Percentiles rank a stretch among this genome's conserved stretches.
phyloP scores from a whole-genome alignment of 768 basidiomycete genomes.

The Lenzites betulinus region DNA sequence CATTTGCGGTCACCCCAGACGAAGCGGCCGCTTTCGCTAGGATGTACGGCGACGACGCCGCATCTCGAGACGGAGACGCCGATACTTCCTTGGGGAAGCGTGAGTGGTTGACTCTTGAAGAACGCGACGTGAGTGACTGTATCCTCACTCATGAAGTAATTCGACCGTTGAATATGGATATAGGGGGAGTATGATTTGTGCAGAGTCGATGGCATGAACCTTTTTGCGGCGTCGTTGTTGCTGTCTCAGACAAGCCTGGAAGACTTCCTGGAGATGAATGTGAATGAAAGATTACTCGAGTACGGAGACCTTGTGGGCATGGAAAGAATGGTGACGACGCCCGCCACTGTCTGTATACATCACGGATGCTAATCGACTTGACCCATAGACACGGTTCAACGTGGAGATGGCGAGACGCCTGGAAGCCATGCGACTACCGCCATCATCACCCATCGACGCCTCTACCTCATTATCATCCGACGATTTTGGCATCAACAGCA shows the following conservation, averaged over 20 bases:
- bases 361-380: conserved; percentile 3
- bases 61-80: conserved; percentile 42
- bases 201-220: conserved; percentile 62
- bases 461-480: conserved; percentile 8
- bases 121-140: conserved; percentile 45
- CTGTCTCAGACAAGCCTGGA: conserved; percentile 55
- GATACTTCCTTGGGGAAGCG: conserved; percentile 61
- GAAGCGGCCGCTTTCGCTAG: conserved; percentile 61
- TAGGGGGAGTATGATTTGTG: conserved; percentile 67
- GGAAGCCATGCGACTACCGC: conserved; percentile 34
- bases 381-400: conserved; percentile 38
- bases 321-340: conserved; percentile 51
- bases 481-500: not conserved
- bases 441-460: conserved; percentile 21
- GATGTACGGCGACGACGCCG: conserved; percentile 59
- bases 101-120: conserved; percentile 62
- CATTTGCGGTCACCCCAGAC: conserved; percentile 61
- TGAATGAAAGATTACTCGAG: conserved; percentile 47
- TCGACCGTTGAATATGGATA: not conserved
- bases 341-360: not conserved
- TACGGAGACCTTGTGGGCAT: conserved; percentile 52
- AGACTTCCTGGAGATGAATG: conserved; percentile 52
- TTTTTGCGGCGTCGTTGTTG: conserved; percentile 67
- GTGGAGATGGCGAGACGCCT: conserved; percentile 38
- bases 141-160: too few species aligned